These are phyloP conservation scores for Pseudogymnoascus verrucosus DNA, from an alignment of 2,329 filamentous ascomycete genomes.

Conservation along the genomic window DNA sequence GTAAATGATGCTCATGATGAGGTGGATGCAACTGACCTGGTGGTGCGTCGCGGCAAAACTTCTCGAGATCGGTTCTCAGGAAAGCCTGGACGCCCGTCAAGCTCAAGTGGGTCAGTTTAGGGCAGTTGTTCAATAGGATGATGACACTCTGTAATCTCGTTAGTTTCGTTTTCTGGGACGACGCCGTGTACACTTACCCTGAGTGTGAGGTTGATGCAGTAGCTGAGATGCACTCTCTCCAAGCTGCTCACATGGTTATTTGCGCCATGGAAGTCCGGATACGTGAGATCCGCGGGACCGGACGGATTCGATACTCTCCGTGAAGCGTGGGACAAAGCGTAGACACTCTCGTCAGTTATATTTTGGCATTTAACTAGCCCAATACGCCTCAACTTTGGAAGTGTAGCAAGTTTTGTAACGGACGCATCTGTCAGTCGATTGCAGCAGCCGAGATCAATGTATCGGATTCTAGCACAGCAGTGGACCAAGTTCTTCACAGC, in stretches of 20 bases:
- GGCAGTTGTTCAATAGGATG: conserved; percentile 79
- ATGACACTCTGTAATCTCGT: conserved; percentile 66
- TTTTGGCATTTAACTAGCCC: conserved; percentile 87
- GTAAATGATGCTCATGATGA: conserved; percentile 11
- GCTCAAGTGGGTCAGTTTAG: conserved; percentile 85
- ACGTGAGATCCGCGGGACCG: conserved; percentile 41
- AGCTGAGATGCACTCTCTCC: conserved; percentile 92
- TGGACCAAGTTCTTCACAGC: conserved; percentile 80
- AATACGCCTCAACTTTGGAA: conserved; percentile 91
- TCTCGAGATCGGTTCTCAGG: conserved; percentile 72
- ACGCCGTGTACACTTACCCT: conserved; percentile 47
- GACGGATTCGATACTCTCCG: conserved; percentile 45
- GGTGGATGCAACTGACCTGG: conserved; percentile 40
- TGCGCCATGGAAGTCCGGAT: neutral
- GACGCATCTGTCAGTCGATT: conserved; percentile 79
- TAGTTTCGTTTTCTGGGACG: conserved; percentile 19
- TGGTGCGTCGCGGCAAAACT: conserved; percentile 81
- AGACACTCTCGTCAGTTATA: conserved; percentile 86
- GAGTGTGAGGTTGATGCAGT: conserved; percentile 79
- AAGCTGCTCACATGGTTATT: conserved; percentile 36
- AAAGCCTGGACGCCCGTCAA: conserved; percentile 92
- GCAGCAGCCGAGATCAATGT: conserved; percentile 97
- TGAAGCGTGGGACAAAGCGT: conserved; percentile 66
- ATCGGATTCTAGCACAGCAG: conserved; percentile 85
- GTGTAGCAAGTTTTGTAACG: conserved; percentile 70